Evolutionary conservation across 805 yeast genomes (phyloP).

Genomic region (Naumovozyma baii): DNA sequence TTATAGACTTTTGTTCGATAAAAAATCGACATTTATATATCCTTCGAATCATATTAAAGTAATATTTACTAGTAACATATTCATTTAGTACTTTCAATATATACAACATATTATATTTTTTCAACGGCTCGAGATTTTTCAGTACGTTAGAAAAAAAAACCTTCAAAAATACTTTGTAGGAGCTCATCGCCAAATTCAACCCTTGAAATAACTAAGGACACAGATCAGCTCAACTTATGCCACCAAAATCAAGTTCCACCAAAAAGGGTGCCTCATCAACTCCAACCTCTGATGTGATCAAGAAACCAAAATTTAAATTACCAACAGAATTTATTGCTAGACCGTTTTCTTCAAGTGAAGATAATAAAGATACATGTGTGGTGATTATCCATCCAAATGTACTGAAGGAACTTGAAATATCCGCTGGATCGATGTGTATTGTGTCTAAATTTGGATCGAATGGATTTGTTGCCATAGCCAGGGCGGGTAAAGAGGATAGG

Average conservation of each 20-base stretch:
- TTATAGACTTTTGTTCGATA: conserved; percentile 40
- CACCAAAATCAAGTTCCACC: conserved; percentile 21
- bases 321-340: conserved; percentile 34
- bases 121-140: background rate
- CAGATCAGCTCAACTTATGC: too few relatives aligned
- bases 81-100: too few relatives aligned
- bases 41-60: too few relatives aligned
- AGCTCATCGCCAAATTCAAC: too few relatives aligned
- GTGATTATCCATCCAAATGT: conserved; percentile 37
- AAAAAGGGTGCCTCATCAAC: conserved; percentile 23
- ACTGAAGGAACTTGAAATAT: conserved; percentile 38
- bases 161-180: too few relatives aligned
- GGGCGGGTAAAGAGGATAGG: conserved; percentile 29
- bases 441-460: conserved; percentile 38
- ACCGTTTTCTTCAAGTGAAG: conserved; percentile 23
- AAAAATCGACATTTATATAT: background rate
- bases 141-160: background rate
- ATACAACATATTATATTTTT: too few relatives aligned
- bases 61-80: background rate
- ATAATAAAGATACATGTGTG: conserved; percentile 29
- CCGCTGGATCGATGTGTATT: conserved; percentile 37
- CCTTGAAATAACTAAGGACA: too few relatives aligned
- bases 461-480: conserved; percentile 39
- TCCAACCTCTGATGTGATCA: conserved; percentile 10
- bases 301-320: conserved; percentile 27